Conservation (phyloP, 164 flowering plant species). For the Platanus orientalis region DNA sequence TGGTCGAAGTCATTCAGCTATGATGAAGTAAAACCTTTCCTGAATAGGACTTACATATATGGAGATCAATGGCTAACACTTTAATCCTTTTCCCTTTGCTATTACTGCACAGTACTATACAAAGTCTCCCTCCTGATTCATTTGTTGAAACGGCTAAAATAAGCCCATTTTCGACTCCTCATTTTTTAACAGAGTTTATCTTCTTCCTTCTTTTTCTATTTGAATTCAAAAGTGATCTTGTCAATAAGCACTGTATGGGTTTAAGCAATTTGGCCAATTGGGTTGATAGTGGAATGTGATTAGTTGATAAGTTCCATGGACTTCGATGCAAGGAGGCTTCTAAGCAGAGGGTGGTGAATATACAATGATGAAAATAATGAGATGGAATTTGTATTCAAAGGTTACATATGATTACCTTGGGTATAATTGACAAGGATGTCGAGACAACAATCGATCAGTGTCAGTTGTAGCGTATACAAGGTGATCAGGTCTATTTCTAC, state of each 20-base stretch:
- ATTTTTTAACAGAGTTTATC: no score
- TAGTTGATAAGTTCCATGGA: not conserved
- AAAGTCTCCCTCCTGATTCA: not conserved
- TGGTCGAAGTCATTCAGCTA: constrained; percentile 58
- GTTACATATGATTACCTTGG: no score
- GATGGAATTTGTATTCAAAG: no score
- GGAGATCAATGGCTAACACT: constrained; percentile 77
- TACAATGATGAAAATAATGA: no score
- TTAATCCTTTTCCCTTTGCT: constrained; percentile 10
- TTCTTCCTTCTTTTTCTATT: not conserved
- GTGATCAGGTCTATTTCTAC: no score
- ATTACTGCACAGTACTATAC: no score
- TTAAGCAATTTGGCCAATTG: not conserved
- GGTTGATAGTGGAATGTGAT: not conserved
- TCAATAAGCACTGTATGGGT: not conserved
- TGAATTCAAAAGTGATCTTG: not conserved
- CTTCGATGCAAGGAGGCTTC: not conserved
- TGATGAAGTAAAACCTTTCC: constrained; percentile 46
- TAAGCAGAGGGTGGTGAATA: not conserved
- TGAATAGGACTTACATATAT: constrained; percentile 45
- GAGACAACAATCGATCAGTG: no score
- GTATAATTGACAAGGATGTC: no score
- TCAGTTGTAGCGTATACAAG: no score
- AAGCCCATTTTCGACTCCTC: not conserved
- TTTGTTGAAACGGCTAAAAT: not conserved